Evolutionary conservation across 257 asterid species (phyloP).

Genomic region (Lavandula angustifolia): DNA sequence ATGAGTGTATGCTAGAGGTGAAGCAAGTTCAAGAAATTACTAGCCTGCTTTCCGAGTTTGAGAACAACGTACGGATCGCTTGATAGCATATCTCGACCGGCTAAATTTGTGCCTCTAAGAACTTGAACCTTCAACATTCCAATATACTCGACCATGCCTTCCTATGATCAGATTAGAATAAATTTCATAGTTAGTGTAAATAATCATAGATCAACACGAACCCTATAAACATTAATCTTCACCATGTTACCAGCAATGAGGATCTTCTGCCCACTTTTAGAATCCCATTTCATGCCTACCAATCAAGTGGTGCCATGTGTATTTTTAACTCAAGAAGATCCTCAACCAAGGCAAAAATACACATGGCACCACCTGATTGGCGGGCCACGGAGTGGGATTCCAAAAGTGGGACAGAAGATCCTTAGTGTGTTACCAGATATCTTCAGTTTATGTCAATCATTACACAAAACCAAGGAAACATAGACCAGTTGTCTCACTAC

Average conservation of each 20-base stretch:
- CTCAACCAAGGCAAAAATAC: too few relatives aligned
- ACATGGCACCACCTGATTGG: too few relatives aligned
- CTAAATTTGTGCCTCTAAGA: conserved; percentile 79
- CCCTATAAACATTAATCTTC: not conserved
- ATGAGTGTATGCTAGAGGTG: too few relatives aligned
- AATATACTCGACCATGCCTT: conserved; percentile 91
- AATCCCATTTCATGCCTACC: too few relatives aligned
- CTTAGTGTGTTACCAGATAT: not conserved
- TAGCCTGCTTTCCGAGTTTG: conserved; percentile 87
- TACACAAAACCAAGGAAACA: too few relatives aligned
- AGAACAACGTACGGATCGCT: conserved; percentile 95
- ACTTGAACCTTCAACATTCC: conserved; percentile 84
- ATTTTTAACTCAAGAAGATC: too few relatives aligned
- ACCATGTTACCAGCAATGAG: too few relatives aligned
- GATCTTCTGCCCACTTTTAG: too few relatives aligned
- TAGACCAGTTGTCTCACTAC: not conserved
- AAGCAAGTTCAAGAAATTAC: not conserved
- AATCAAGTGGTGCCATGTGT: too few relatives aligned
- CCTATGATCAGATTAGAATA: conserved; percentile 49
- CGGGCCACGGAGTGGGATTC: too few relatives aligned
- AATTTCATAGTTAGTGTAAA: conserved; percentile 16
- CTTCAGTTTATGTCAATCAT: too few relatives aligned
- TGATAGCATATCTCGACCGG: conserved; percentile 86
- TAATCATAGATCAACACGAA: conserved; percentile 26
- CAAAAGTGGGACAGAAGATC: not conserved